Percentiles rank a stretch among this genome's conserved stretches.
phyloP scores from a whole-genome alignment of 2,329 filamentous ascomycete genomes.

The Sporothrix curviconia region DNA sequence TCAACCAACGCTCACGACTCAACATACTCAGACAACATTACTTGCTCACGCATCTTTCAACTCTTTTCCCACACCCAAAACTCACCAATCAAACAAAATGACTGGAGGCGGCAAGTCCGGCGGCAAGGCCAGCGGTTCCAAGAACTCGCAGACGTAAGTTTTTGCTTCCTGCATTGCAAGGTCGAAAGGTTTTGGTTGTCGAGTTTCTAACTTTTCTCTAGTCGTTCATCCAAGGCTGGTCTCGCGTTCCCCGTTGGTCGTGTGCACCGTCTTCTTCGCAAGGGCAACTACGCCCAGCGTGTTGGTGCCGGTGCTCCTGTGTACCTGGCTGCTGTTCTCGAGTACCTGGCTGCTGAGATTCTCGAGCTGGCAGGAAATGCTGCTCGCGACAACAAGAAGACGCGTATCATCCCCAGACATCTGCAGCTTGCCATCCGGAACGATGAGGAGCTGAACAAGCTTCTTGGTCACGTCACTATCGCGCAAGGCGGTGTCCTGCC shows the following conservation, averaged over 20 bases:
- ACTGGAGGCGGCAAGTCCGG: slow-evolving; percentile 99
- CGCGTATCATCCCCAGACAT: slow-evolving; percentile 98
- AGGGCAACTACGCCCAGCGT: slow-evolving; percentile 99
- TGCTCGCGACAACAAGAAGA: slow-evolving; percentile 99
- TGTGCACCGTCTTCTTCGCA: slow-evolving; percentile 98
- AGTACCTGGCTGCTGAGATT: slow-evolving; percentile 98
- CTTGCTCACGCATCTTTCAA: slow-evolving; percentile 19
- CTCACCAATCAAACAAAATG: slow-evolving; percentile 67
- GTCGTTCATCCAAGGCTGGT: slow-evolving; percentile 98
- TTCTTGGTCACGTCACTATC: slow-evolving; percentile 95
- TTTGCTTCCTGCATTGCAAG: slow-evolving; percentile 10
- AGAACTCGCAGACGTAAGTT: slow-evolving; percentile 99
- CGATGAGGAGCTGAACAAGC: slow-evolving; percentile 98
- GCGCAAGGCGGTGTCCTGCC: slow-evolving; percentile 97
- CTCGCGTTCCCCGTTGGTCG: slow-evolving; percentile 98
- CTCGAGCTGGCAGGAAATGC: slow-evolving; percentile 98
- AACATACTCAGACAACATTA: slow-evolving; percentile 24
- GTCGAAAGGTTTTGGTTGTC: slow-evolving; percentile 22
- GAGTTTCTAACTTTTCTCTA: slow-evolving; percentile 40
- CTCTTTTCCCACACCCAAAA: slow-evolving; percentile 24
- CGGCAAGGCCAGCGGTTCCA: slow-evolving; percentile 98
- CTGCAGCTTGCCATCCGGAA: slow-evolving; percentile 98
- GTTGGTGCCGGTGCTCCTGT: slow-evolving; percentile 97
- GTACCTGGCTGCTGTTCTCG: slow-evolving; percentile 93
- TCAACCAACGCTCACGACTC: slow-evolving; percentile 25